Percentiles rank a stretch among this genome's conserved stretches.
Conservation (phyloP, 441 rosid species). For the Mallotus repandus region DNA sequence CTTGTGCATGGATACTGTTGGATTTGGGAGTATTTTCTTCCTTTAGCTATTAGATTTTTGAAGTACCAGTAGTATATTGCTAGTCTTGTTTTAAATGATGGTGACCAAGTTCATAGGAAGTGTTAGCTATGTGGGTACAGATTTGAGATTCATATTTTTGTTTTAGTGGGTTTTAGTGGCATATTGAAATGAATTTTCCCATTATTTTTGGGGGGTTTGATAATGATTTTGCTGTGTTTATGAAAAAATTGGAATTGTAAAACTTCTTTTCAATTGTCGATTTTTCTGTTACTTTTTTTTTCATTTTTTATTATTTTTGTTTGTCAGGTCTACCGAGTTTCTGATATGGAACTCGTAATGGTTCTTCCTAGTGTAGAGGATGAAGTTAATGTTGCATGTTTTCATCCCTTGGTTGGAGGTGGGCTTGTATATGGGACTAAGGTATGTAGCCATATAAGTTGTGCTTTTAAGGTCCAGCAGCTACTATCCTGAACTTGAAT, state of each 20-base stretch:
- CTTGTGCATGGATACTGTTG: not conserved
- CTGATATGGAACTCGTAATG: slow-evolving; percentile 86
- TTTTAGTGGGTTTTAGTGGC: not conserved
- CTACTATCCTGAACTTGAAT: slow-evolving; percentile 3
- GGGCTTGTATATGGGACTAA: slow-evolving; percentile 92
- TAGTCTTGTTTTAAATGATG: not conserved
- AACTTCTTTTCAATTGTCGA: too few relatives aligned
- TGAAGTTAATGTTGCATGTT: slow-evolving; percentile 88
- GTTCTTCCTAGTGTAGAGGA: slow-evolving; percentile 87
- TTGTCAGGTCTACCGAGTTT: slow-evolving; percentile 72
- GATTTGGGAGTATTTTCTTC: slow-evolving; percentile 3
- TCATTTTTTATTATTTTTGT: not conserved
- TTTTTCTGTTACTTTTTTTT: not conserved
- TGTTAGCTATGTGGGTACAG: not conserved
- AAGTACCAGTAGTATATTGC: not conserved
- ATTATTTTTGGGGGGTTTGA: not conserved
- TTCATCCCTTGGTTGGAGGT: slow-evolving; percentile 77
- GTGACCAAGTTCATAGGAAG: not conserved
- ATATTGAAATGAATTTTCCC: not conserved
- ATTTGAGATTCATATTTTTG: not conserved
- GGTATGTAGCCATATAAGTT: slow-evolving; percentile 30
- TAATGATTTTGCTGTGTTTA: not conserved
- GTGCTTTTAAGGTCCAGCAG: not conserved
- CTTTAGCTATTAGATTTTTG: not conserved
- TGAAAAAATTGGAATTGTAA: not conserved